These are phyloP conservation scores for Dryadomyces sulphureus DNA, from an alignment of 2,329 filamentous ascomycete species.

Conservation along the genomic window DNA sequence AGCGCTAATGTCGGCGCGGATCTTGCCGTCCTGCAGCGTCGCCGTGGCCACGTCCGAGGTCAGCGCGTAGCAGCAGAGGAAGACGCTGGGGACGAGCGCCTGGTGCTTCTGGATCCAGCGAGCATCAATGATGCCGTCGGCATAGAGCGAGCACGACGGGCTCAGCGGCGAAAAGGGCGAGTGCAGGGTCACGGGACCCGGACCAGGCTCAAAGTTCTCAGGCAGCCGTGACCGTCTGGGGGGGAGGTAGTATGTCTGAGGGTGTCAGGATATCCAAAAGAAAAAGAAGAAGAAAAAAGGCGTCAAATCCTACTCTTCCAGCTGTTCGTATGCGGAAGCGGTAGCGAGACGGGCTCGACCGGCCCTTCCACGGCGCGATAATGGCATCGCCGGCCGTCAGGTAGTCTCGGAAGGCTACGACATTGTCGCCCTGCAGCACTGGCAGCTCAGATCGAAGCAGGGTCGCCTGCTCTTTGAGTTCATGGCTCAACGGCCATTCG, in stretches of 20 bases:
- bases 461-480: constrained; percentile 42
- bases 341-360: constrained; percentile 34
- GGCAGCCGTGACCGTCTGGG: constrained; percentile 40
- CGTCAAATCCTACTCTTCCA: constrained; percentile 72
- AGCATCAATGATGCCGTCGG: constrained; percentile 73
- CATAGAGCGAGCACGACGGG: constrained; percentile 68
- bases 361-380: constrained; percentile 50
- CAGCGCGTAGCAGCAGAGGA: constrained; percentile 69
- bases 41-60: constrained; percentile 57
- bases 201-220: constrained; percentile 31
- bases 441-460: constrained; percentile 59
- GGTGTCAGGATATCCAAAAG: too few relatives aligned
- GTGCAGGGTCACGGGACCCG: constrained; percentile 49
- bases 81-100: constrained; percentile 62
- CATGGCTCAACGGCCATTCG: constrained; percentile 28
- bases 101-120: constrained; percentile 86
- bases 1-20: constrained; percentile 75
- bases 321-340: constrained; percentile 58
- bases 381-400: constrained; percentile 53
- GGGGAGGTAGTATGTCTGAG: constrained; percentile 42
- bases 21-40: constrained; percentile 68
- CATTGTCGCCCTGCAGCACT: constrained; percentile 48
- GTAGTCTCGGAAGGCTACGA: constrained; percentile 47
- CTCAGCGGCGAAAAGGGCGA: constrained; percentile 86
- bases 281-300: too few relatives aligned